Conservation (phyloP, 768 basidiomycete genomes). For the Auriscalpium microsporum region DNA sequence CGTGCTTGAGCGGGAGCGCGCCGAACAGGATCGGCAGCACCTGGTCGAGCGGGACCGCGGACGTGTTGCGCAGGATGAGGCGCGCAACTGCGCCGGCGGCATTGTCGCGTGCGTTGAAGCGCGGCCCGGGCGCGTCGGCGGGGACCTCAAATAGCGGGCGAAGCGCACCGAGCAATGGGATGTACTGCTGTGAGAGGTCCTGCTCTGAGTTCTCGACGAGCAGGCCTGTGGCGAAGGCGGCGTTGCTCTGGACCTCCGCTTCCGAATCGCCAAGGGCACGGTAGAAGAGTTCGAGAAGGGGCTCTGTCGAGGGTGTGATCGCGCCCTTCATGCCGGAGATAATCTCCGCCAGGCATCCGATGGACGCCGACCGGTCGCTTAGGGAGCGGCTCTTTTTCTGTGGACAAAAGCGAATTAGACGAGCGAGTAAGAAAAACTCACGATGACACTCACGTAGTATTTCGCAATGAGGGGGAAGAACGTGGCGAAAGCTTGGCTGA, state of each 20-base stretch:
- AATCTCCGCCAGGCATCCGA: constrained; percentile 92
- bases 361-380: constrained; percentile 87
- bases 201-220: constrained; percentile 79
- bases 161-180: constrained; percentile 67
- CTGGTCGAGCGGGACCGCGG: constrained; percentile 80
- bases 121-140: constrained; percentile 52
- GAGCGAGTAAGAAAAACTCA: background rate
- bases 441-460: constrained; percentile 66
- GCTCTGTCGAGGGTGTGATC: constrained; percentile 77
- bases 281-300: constrained; percentile 78
- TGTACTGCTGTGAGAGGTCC: constrained; percentile 78
- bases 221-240: constrained; percentile 88
- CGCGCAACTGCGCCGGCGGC: constrained; percentile 91
- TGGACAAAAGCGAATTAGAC: background rate
- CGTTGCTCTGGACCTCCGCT: constrained; percentile 92
- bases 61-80: constrained; percentile 70
- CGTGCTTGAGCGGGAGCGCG: constrained; percentile 80
- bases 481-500: constrained; percentile 68
- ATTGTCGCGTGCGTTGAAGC: constrained; percentile 88
- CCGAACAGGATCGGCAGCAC: constrained; percentile 79
- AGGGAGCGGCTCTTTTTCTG: constrained; percentile 82
- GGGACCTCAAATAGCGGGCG: constrained; percentile 71
- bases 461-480: constrained; percentile 88
- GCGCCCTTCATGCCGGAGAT: constrained; percentile 85
- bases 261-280: constrained; percentile 76